Conservation (phyloP, 108 stramenopile species). For the Skeletonema costatum region DNA sequence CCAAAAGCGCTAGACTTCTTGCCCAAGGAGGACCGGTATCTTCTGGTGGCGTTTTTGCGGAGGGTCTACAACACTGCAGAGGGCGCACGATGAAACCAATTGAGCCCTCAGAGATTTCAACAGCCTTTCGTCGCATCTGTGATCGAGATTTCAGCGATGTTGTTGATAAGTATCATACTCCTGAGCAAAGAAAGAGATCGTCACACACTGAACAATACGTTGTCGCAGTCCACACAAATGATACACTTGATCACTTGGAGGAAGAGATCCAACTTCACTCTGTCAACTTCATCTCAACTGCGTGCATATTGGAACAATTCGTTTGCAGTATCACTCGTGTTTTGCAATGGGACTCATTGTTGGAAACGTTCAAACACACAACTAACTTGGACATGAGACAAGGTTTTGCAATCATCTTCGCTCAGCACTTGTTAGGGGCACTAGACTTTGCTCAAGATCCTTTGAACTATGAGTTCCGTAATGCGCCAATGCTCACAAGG, state of each 20-base stretch:
- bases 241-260: conserved; percentile 49
- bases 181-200: conserved; percentile 31
- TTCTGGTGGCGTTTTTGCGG: neutral
- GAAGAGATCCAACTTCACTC: conserved; percentile 32
- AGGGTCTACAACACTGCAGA: neutral
- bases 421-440: conserved; percentile 37
- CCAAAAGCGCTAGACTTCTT: conserved; percentile 23
- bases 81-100: conserved; percentile 33
- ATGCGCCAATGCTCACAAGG: conserved; percentile 17
- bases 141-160: conserved; percentile 49
- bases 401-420: conserved; percentile 36
- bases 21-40: neutral
- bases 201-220: conserved; percentile 26
- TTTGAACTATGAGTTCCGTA: conserved; percentile 21
- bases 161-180: conserved; percentile 53
- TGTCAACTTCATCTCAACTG: conserved; percentile 32
- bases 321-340: conserved; percentile 37
- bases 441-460: conserved; percentile 45
- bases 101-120: conserved; percentile 37
- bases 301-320: conserved; percentile 43
- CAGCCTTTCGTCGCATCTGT: conserved; percentile 42
- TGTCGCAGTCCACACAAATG: conserved; percentile 42
- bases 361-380: conserved; percentile 9
- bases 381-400: conserved; percentile 3
- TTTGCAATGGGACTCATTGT: conserved; percentile 30